phyloP scores from a whole-genome alignment of 2,329 filamentous ascomycete genomes.

The Zarea fungicola region DNA sequence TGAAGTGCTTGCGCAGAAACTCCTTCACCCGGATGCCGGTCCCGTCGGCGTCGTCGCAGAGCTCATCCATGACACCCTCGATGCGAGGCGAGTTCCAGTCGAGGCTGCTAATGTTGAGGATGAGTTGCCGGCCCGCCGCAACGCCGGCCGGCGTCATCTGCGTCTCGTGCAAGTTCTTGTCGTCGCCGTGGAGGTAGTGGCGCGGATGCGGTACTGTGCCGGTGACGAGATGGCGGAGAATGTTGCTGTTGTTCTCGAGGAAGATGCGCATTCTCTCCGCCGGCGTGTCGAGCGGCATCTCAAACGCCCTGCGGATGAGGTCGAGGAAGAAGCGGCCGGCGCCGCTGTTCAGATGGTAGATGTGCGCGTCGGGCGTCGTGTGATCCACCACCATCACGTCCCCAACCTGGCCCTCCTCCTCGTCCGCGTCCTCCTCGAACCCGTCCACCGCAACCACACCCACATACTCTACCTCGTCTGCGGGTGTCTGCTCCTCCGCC shows the following conservation, averaged over 20 bases:
- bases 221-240: conserved; percentile 19
- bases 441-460: no score
- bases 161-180: no score
- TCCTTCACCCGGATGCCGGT: not conserved
- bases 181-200: not conserved
- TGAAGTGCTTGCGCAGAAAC: not conserved
- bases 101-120: no score
- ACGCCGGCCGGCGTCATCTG: no score
- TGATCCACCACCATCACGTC: not conserved
- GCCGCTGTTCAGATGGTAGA: not conserved
- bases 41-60: not conserved
- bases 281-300: conserved; percentile 8
- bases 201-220: not conserved
- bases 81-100: no score
- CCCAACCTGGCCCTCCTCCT: no score
- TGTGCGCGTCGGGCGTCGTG: not conserved
- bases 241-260: conserved; percentile 17
- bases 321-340: not conserved
- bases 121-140: no score
- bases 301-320: conserved; percentile 14
- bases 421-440: no score
- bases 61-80: no score
- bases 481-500: no score
- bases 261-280: conserved; percentile 12
- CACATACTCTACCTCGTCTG: no score